phyloP scores from a whole-genome alignment of 129 eudicot genomes.

The Flaveria trinervia region DNA sequence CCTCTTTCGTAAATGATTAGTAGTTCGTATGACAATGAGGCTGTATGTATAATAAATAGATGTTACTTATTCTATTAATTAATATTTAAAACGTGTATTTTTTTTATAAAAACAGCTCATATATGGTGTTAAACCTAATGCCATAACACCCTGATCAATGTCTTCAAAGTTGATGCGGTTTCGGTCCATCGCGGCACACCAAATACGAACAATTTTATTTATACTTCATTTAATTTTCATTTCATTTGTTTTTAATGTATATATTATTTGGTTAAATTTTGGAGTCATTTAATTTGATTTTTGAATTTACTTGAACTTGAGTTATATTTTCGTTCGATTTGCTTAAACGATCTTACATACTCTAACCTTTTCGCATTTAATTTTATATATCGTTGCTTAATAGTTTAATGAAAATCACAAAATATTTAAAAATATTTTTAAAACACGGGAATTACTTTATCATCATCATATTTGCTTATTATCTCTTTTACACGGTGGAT shows the following conservation, averaged over 20 bases:
- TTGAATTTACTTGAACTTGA: background rate
- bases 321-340: background rate
- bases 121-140: slow-evolving; percentile 20
- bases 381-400: slow-evolving; percentile 14
- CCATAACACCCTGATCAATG: slow-evolving; percentile 22
- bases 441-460: too few relatives aligned
- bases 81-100: background rate
- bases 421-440: too few relatives aligned
- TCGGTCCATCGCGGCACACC: slow-evolving; percentile 23
- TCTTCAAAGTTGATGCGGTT: slow-evolving; percentile 18
- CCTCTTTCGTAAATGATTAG: slow-evolving; percentile 28
- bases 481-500: too few relatives aligned
- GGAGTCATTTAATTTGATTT: background rate
- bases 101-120: slow-evolving; percentile 25
- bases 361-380: background rate
- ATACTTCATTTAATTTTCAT: background rate
- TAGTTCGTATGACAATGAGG: slow-evolving; percentile 19
- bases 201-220: background rate
- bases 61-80: background rate
- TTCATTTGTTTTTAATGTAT: background rate
- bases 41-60: background rate
- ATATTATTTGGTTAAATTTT: too few relatives aligned
- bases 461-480: too few relatives aligned
- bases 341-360: background rate
- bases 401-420: background rate